Base-by-base conservation (phyloP, 371 early-diverging fungal genomes). In the Mucor irregularis region DNA sequence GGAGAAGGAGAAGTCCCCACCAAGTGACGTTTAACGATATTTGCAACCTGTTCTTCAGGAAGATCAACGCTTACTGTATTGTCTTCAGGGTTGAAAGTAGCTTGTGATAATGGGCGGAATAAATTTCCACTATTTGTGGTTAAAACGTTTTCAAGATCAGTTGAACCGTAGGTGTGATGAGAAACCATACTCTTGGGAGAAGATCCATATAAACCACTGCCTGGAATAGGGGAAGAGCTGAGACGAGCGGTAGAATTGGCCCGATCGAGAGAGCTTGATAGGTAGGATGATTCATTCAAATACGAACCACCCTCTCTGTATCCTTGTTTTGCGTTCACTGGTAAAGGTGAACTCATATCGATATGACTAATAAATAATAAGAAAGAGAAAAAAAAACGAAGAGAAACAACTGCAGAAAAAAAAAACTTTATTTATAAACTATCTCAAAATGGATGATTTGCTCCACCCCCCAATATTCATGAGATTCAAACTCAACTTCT, bases 11-110 rank as follows among this genome's bases (percentile, higher is more conserved):
- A 73, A 0, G 74, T 67, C 29, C 55, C 69, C n/a, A 85, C 87
- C 48, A 89, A 71, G 47, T 89, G 90, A 13, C 85, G 75, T 53
- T 83, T 84, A 21, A 89, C 85, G 8, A 86, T 81, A 40, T 77
- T 73, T 19, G 87, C 87, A 0, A 86, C 87, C 58, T 85, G 84
- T 5, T 85, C 84, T 19, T 83, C 80, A 9, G 88, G 72, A 14
- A 89, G 62, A 46, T 81, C 84, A 11, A 72, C 74, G 22, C 71
- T 68, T 8, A 74, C 58, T 2, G 75, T 74, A 38, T 69, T 62
- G 21, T 73, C 71, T 40, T 70, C 73, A 35, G 66, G 71, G 40
- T 71, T 67, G 29, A 64, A 70, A 2, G 68, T 64, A 0, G 74
- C 68, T 5, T 54, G 65, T 0, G 76, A 76, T 6, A 73, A 30